phyloP scores from a whole-genome alignment of 2,329 filamentous ascomycete species.

The Colletotrichum tabaci region DNA sequence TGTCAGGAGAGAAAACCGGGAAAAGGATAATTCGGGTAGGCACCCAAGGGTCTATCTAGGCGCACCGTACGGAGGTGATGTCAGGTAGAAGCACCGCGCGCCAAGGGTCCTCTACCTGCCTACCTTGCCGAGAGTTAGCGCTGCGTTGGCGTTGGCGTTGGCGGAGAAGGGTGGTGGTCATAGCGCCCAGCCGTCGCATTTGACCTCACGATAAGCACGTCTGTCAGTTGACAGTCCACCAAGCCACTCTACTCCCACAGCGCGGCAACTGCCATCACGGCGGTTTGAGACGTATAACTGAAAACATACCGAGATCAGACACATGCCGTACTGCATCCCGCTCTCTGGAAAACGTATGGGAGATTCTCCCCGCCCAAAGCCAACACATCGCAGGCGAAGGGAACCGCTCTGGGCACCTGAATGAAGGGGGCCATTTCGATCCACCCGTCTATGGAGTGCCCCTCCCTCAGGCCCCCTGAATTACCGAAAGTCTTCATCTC shows the following conservation, averaged over 20 bases:
- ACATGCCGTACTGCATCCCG: not conserved
- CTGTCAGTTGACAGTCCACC: not conserved
- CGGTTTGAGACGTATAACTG: not conserved
- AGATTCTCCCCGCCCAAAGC: not conserved
- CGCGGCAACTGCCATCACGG: not conserved
- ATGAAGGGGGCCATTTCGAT: conserved; percentile 14
- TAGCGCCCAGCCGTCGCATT: not conserved
- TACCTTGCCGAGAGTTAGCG: conserved; percentile 27
- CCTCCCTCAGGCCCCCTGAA: not conserved
- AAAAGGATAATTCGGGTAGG: not conserved
- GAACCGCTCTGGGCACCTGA: not conserved
- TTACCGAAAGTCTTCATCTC: not conserved
- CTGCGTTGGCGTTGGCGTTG: not conserved
- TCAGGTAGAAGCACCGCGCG: conserved; percentile 33
- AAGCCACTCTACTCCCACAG: not conserved
- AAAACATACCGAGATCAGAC: not conserved
- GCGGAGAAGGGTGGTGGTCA: conserved; percentile 5
- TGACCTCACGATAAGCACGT: not conserved
- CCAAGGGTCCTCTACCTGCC: conserved; percentile 27
- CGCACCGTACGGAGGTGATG: conserved; percentile 29
- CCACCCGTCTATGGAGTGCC: conserved; percentile 12
- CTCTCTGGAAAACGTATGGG: too few species aligned
- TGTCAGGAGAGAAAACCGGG: conserved; percentile 4
- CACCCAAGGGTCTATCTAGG: not conserved
- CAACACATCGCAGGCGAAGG: not conserved